Evolutionary conservation across 164 flowering plant genomes (phyloP).

Genomic region (Santalum album): DNA sequence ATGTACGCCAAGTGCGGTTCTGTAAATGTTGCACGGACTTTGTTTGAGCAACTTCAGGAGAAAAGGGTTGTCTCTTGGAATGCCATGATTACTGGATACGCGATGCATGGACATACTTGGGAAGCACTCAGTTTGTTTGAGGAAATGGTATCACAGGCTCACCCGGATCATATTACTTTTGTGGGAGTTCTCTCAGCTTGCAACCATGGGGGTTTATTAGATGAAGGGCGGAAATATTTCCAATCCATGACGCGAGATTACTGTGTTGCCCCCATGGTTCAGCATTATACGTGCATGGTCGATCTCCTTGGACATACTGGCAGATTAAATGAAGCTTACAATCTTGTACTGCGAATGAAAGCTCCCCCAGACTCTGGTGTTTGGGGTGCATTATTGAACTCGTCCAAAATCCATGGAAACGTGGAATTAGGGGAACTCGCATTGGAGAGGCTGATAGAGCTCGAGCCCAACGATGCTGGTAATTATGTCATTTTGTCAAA

Average conservation of each 20-base stretch:
- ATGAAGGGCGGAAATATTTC: slow-evolving; percentile 29
- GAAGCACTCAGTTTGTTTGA: slow-evolving; percentile 36
- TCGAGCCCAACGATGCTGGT: slow-evolving; percentile 38
- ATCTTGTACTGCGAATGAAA: slow-evolving; percentile 33
- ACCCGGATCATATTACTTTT: slow-evolving; percentile 44
- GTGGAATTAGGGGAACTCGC: slow-evolving; percentile 39
- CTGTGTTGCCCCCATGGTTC: slow-evolving; percentile 28
- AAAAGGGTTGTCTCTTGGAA: slow-evolving; percentile 42
- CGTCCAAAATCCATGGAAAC: slow-evolving; percentile 36
- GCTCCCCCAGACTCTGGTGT: slow-evolving; percentile 35
- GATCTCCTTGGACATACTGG: slow-evolving; percentile 40
- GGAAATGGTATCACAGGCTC: slow-evolving; percentile 22
- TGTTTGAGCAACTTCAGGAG: slow-evolving; percentile 25
- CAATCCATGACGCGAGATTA: slow-evolving; percentile 22
- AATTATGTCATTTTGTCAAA: slow-evolving; percentile 46
- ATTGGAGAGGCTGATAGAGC: slow-evolving; percentile 29
- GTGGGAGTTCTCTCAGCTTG: slow-evolving; percentile 49
- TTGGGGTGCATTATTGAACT: slow-evolving; percentile 44
- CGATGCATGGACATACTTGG: slow-evolving; percentile 37
- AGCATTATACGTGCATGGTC: slow-evolving; percentile 45
- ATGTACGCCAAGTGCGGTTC: slow-evolving; percentile 52
- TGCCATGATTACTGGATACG: slow-evolving; percentile 43
- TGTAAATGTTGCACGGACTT: slow-evolving; percentile 21
- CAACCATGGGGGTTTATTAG: slow-evolving; percentile 34
- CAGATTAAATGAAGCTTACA: slow-evolving; percentile 29